A percentile compares a stretch with the other conserved stretches of the same genome.
Evolutionary conservation across 371 early-diverging fungal genomes (phyloP).

Genomic region (Mucor irregularis): DNA sequence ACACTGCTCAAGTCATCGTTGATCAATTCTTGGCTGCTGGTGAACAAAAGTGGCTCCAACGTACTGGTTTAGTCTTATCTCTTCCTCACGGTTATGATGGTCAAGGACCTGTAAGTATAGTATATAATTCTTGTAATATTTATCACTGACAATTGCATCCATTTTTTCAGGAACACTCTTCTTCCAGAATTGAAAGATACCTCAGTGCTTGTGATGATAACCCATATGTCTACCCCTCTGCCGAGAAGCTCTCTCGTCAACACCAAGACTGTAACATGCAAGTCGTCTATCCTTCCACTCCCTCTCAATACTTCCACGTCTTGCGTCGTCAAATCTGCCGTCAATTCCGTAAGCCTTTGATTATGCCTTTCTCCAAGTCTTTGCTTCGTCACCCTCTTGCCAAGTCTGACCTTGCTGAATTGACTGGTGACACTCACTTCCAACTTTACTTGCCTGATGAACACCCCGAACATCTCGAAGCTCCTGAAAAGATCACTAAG

Average conservation of each 20-base stretch:
- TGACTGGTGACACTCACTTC: constrained; percentile 84
- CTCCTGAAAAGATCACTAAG: constrained; percentile 79
- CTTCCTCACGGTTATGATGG: constrained; percentile 98
- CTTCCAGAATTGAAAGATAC: constrained; percentile 92
- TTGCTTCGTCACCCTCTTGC: constrained; percentile 93
- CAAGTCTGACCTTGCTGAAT: constrained; percentile 79
- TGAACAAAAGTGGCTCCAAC: constrained; percentile 97
- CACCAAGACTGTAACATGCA: constrained; percentile 98
- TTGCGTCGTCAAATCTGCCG: constrained; percentile 94
- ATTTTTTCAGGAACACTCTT: too few species aligned
- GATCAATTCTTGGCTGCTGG: constrained; percentile 96
- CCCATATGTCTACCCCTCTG: constrained; percentile 81
- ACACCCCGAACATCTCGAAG: constrained; percentile 74
- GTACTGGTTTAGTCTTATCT: constrained; percentile 87
- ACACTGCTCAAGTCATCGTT: constrained; percentile 95
- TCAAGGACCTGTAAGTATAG: constrained; percentile 95
- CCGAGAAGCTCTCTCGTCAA: constrained; percentile 81
- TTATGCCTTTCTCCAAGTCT: constrained; percentile 88
- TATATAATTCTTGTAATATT: too few species aligned
- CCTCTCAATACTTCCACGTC: constrained; percentile 95
- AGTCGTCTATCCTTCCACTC: constrained; percentile 94
- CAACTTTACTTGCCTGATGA: constrained; percentile 88
- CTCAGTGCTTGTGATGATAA: constrained; percentile 93
- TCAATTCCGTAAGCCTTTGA: constrained; percentile 94
- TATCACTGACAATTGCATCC: too few species aligned